These are phyloP conservation scores for Leptographium procerum DNA, from an alignment of 2,329 filamentous ascomycete genomes.

Conservation along the genomic window DNA sequence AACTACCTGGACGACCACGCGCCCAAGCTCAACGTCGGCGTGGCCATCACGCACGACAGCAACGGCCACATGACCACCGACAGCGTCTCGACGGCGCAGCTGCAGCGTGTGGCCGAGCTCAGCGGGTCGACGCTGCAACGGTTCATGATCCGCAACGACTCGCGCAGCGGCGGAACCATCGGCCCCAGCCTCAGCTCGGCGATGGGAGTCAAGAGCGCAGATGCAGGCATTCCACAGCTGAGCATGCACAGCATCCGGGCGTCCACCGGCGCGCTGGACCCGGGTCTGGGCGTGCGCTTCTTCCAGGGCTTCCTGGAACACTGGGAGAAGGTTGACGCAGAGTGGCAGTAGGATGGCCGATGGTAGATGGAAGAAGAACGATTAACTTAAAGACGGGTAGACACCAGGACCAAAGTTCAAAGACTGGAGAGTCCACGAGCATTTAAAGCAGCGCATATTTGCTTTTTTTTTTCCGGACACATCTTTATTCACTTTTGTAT, in stretches of 20 bases:
- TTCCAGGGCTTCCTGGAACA: slow-evolving; percentile 84
- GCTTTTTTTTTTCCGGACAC: too few relatives aligned
- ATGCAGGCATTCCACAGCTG: slow-evolving; percentile 81
- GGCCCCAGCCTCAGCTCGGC: slow-evolving; percentile 76
- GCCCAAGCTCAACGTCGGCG: slow-evolving; percentile 78
- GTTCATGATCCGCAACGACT: slow-evolving; percentile 94
- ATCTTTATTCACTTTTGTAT: too few relatives aligned
- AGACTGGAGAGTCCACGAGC: too few relatives aligned
- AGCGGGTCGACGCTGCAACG: slow-evolving; percentile 62
- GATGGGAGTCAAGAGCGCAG: slow-evolving; percentile 72
- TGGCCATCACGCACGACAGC: slow-evolving; percentile 67
- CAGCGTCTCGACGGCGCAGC: slow-evolving; percentile 67
- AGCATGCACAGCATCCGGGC: slow-evolving; percentile 92
- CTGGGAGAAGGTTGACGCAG: slow-evolving; percentile 73
- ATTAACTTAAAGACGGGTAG: not conserved
- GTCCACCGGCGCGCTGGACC: slow-evolving; percentile 75
- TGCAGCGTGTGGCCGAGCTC: slow-evolving; percentile 68
- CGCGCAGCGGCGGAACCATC: slow-evolving; percentile 82
- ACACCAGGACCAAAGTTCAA: too few relatives aligned
- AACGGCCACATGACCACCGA: slow-evolving; percentile 98
- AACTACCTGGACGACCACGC: slow-evolving; percentile 78
- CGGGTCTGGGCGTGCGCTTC: slow-evolving; percentile 74
- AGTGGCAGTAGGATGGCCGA: slow-evolving; percentile 41
- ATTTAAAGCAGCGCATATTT: too few relatives aligned
- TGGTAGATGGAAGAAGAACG: not conserved